A percentile compares a stretch with the other conserved stretches of the same genome.
These are phyloP conservation scores for Chalciporus piperatus DNA, from an alignment of 768 basidiomycete species.

Conservation along the genomic window DNA sequence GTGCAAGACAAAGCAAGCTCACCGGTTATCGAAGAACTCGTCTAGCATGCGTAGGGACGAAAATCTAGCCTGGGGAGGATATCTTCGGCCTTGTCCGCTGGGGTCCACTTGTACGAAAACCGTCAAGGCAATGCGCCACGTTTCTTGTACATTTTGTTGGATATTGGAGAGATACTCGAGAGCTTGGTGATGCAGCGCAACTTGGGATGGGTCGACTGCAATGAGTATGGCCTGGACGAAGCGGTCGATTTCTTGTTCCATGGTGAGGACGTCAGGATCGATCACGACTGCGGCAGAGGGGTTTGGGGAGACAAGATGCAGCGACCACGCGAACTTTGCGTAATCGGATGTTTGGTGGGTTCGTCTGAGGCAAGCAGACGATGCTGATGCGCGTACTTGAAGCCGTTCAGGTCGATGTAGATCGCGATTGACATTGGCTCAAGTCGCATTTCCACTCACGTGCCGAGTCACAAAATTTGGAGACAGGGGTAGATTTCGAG, in stretches of 20 bases:
- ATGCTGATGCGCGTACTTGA: not conserved
- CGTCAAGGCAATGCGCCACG: conserved; percentile 79
- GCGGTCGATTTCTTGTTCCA: conserved; percentile 76
- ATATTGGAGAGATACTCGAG: conserved; percentile 77
- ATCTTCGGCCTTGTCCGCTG: conserved; percentile 57
- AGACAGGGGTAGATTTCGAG: conserved; percentile 18
- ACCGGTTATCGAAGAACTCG: conserved; percentile 82
- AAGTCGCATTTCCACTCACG: conserved; percentile 23
- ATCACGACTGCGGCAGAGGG: conserved; percentile 8
- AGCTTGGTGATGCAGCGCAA: conserved; percentile 77
- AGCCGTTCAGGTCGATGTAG: conserved; percentile 3
- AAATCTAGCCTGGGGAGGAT: conserved; percentile 72
- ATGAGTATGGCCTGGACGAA: conserved; percentile 84
- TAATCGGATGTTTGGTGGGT: conserved; percentile 2
- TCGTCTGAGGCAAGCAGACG: not conserved
- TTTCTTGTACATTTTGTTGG: conserved; percentile 68
- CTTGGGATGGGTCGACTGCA: conserved; percentile 77
- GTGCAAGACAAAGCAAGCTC: conserved; percentile 32
- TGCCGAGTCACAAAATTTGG: conserved; percentile 10
- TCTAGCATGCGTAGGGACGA: conserved; percentile 79
- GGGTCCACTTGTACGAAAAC: conserved; percentile 64
- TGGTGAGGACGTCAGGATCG: conserved; percentile 30
- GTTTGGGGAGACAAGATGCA: not conserved
- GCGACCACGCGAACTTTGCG: not conserved
- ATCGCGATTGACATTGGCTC: not conserved